These are phyloP conservation scores for Lachancea cidri DNA, from an alignment of 805 yeast species.

Conservation along the genomic window DNA sequence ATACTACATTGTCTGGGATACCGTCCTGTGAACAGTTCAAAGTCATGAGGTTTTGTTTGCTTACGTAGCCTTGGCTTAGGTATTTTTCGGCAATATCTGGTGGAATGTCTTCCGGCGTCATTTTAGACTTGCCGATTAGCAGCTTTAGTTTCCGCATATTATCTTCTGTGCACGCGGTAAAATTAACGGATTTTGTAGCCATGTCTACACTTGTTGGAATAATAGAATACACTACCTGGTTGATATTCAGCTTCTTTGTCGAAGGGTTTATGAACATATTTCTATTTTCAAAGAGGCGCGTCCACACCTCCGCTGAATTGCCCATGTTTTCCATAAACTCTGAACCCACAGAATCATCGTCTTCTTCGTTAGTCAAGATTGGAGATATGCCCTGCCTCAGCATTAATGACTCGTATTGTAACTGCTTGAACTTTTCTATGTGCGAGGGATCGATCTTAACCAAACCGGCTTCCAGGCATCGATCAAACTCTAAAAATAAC, in stretches of 20 bases:
- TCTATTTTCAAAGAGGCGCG: not conserved
- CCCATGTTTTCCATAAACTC: not conserved
- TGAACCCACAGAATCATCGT: not conserved
- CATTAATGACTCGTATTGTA: constrained; percentile 3
- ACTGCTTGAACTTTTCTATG: not conserved
- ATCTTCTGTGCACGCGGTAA: not conserved
- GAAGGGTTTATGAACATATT: constrained; percentile 2
- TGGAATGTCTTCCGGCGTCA: not conserved
- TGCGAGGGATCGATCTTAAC: constrained; percentile 4
- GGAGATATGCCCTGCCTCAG: constrained; percentile 1
- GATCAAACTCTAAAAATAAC: constrained; percentile 15
- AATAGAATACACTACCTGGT: constrained; percentile 11
- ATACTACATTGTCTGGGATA: constrained; percentile 1
- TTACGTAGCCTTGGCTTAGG: constrained; percentile 3
- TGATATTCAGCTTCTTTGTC: constrained; percentile 11
- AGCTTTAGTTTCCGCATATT: not conserved
- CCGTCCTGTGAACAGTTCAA: constrained; percentile 6
- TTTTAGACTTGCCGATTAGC: not conserved
- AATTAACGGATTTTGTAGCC: constrained; percentile 10
- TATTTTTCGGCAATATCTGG: not conserved
- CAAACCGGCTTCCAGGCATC: constrained; percentile 3
- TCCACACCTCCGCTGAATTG: constrained; percentile 5
- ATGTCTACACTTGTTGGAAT: constrained; percentile 10
- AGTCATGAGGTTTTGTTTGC: constrained; percentile 1
- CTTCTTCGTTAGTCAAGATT: not conserved